A percentile compares a stretch with the other conserved stretches of the same genome.
phyloP scores from a whole-genome alignment of 352 stramenopile species.

The Thalassiosira livingstoniorum region DNA sequence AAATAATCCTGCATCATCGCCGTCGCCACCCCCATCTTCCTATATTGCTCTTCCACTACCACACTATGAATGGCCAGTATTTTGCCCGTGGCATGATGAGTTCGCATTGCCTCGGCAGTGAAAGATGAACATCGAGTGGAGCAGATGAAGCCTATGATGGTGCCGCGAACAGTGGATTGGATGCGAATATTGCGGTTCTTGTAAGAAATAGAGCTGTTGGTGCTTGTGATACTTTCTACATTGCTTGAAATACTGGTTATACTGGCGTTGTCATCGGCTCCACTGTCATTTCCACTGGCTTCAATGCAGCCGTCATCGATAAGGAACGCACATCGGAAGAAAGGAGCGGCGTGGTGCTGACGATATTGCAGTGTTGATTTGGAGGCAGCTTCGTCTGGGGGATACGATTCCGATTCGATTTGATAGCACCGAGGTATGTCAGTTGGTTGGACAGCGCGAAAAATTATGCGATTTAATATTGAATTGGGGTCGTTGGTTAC shows the following conservation, averaged over 20 bases:
- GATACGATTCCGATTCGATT: constrained; percentile 85
- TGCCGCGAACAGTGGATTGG: constrained; percentile 30
- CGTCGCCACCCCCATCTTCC: constrained; percentile 85
- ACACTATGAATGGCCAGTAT: constrained; percentile 92
- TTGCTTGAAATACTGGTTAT: constrained; percentile 10
- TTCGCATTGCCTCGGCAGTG: constrained; percentile 85
- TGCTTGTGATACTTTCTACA: constrained; percentile 12
- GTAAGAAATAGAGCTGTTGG: constrained; percentile 34
- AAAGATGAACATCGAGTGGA: constrained; percentile 86
- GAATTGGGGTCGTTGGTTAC: no score
- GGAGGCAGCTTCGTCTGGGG: constrained; percentile 88
- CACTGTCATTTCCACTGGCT: background rate
- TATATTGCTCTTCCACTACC: constrained; percentile 84
- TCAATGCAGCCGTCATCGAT: constrained; percentile 50
- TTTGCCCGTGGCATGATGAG: constrained; percentile 86
- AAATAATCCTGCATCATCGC: constrained; percentile 90
- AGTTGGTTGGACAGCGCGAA: constrained; percentile 65
- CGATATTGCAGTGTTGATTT: constrained; percentile 88
- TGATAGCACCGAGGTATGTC: constrained; percentile 73
- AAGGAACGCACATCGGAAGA: constrained; percentile 86
- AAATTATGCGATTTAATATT: constrained; percentile 50
- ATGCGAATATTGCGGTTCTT: constrained; percentile 22
- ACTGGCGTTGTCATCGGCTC: background rate
- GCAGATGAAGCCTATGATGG: constrained; percentile 91
- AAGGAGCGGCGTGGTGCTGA: constrained; percentile 87